A percentile compares a stretch with the other conserved stretches of the same genome.
phyloP scores from a whole-genome alignment of 2,329 filamentous ascomycete genomes.

The Penicillium psychrosexuale region DNA sequence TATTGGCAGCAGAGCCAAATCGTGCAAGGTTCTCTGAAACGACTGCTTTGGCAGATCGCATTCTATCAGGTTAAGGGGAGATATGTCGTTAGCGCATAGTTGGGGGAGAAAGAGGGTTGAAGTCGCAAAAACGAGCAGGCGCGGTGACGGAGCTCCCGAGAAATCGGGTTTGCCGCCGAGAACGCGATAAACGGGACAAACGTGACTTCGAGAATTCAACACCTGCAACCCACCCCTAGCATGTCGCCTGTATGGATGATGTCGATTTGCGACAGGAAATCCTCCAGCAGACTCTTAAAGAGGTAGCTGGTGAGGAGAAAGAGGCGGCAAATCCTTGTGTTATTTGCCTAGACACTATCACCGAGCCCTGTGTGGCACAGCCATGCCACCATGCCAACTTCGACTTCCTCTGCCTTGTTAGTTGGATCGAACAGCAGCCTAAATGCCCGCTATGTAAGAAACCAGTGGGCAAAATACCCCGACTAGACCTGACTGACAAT shows the following conservation, averaged over 20 bases:
- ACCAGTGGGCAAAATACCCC: neutral
- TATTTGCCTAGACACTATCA: conserved; percentile 77
- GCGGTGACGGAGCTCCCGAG: neutral
- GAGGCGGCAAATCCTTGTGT: conserved; percentile 62
- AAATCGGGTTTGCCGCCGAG: conserved; percentile 16
- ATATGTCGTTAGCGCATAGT: neutral
- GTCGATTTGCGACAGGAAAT: conserved; percentile 44
- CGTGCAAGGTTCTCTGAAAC: conserved; percentile 30
- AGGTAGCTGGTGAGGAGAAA: conserved; percentile 39
- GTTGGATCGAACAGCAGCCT: conserved; percentile 71
- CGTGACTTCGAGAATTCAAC: conserved; percentile 7
- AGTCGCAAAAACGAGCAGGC: neutral
- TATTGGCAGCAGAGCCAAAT: conserved; percentile 18
- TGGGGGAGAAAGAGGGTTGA: neutral
- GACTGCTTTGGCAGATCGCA: conserved; percentile 38
- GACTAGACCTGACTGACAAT: neutral
- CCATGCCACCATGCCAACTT: conserved; percentile 80
- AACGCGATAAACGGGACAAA: conserved; percentile 4
- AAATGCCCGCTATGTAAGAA: conserved; percentile 76
- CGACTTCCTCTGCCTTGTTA: conserved; percentile 79
- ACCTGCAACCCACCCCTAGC: conserved; percentile 28
- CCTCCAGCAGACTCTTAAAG: conserved; percentile 45
- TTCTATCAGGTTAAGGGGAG: conserved; percentile 3
- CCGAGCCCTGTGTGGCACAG: conserved; percentile 66
- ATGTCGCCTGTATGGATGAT: conserved; percentile 28